A percentile compares a stretch with the other conserved stretches of the same genome.
phyloP scores from a whole-genome alignment of 352 stramenopile species.

The Globisporangium splendens region DNA sequence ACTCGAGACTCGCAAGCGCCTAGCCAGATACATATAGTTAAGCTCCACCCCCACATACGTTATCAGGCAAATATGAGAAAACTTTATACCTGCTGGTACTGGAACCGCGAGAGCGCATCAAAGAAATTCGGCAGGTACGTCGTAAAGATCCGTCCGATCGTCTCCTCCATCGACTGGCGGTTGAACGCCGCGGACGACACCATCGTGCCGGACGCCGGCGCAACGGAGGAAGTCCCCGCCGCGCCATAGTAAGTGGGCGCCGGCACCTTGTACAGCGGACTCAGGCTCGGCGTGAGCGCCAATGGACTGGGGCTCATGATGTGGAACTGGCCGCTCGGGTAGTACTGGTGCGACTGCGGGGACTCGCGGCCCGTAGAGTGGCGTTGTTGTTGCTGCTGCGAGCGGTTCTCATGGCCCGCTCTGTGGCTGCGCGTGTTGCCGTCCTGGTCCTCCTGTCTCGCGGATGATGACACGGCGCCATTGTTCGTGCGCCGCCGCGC shows the following conservation, averaged over 20 bases:
- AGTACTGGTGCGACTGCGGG: slow-evolving; percentile 12
- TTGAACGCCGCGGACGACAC: slow-evolving; percentile 3
- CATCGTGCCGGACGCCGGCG: slow-evolving; percentile 12
- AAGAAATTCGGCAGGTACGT: slow-evolving; percentile 57
- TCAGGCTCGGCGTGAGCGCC: slow-evolving; percentile 40
- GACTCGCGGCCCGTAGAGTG: not conserved
- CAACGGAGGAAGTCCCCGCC: slow-evolving; percentile 13
- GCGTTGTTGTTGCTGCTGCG: not conserved
- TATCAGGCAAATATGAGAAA: not conserved
- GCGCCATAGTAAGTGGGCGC: slow-evolving; percentile 15
- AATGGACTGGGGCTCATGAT: slow-evolving; percentile 32
- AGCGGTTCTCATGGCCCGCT: not conserved
- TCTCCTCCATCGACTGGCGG: slow-evolving; percentile 34
- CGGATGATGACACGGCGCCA: not conserved
- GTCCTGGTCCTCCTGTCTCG: not conserved
- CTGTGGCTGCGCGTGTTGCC: slow-evolving; percentile 13
- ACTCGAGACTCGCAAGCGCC: slow-evolving; percentile 40
- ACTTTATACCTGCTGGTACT: slow-evolving; percentile 46
- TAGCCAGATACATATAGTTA: slow-evolving; percentile 7
- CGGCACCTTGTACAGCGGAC: slow-evolving; percentile 36
- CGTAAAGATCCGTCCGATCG: slow-evolving; percentile 41
- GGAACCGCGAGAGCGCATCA: slow-evolving; percentile 53
- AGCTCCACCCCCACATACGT: not conserved
- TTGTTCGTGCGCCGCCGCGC: slow-evolving; percentile 1
- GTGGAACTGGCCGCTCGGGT: slow-evolving; percentile 36